Evolutionary conservation across 1,284 basidiomycete genomes (phyloP).

Genomic region (Ceratobasidium sp.): DNA sequence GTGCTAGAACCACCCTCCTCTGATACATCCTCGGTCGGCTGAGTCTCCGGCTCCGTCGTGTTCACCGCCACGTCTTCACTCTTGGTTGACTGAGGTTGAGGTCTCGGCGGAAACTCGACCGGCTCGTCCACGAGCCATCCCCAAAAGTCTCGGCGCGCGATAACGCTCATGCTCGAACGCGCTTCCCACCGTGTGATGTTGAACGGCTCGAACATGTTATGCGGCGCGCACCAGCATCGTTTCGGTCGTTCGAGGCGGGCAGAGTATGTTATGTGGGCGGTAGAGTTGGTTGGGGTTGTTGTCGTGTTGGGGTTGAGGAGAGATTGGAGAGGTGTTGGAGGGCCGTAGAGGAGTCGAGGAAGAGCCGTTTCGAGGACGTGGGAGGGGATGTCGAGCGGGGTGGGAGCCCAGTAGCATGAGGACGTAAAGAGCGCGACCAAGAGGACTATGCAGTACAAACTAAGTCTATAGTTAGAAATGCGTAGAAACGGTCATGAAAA

Average conservation of each 20-base stretch:
- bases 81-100: background rate
- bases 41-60: background rate
- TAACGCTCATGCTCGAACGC: conserved; percentile 50
- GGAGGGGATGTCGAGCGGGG: conserved; percentile 59
- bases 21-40: background rate
- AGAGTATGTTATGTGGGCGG: conserved; percentile 24
- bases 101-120: conserved; percentile 14
- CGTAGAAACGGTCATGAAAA: conserved; percentile 44
- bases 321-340: conserved; percentile 75
- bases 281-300: conserved; percentile 56
- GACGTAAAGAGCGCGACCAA: conserved; percentile 82
- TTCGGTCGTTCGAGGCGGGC: conserved; percentile 39
- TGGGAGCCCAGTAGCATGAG: conserved; percentile 86
- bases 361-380: conserved; percentile 57
- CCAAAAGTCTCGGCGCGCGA: conserved; percentile 53
- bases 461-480: conserved; percentile 53
- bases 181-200: conserved; percentile 78
- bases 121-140: conserved; percentile 31
- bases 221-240: conserved; percentile 81
- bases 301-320: conserved; percentile 69
- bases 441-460: conserved; percentile 85
- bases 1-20: background rate
- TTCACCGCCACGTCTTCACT: background rate
- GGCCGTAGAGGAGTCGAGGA: conserved; percentile 61
- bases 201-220: conserved; percentile 74